These are phyloP conservation scores for Dryas alaskensis DNA, from an alignment of 306 rosid species.

Conservation along the genomic window DNA sequence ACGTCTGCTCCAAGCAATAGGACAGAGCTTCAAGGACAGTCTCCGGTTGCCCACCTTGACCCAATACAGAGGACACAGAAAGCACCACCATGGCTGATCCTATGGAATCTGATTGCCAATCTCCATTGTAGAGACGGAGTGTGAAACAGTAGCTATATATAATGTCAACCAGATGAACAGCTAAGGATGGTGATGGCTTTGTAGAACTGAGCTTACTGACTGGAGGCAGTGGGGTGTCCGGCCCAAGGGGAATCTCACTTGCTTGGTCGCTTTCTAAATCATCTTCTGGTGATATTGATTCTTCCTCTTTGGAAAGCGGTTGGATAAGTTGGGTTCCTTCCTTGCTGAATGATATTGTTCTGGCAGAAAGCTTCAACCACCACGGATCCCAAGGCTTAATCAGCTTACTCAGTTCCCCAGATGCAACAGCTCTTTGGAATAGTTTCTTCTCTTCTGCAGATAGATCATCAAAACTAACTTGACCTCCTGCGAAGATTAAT, in stretches of 20 bases:
- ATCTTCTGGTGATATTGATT: slow-evolving; percentile 14
- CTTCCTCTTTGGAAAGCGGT: slow-evolving; percentile 40
- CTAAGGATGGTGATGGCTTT: slow-evolving; percentile 71
- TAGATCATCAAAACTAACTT: slow-evolving; percentile 70
- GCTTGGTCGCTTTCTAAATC: slow-evolving; percentile 34
- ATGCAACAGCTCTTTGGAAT: slow-evolving; percentile 76
- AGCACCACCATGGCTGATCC: slow-evolving; percentile 66
- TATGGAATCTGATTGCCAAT: slow-evolving; percentile 68
- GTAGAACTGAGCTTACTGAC: slow-evolving; percentile 67
- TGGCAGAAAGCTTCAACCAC: slow-evolving; percentile 83
- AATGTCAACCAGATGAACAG: slow-evolving; percentile 75
- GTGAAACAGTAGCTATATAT: slow-evolving; percentile 76
- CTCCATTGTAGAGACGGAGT: slow-evolving; percentile 84
- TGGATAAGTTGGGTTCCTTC: slow-evolving; percentile 85
- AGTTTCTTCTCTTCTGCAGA: slow-evolving; percentile 74
- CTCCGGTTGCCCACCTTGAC: slow-evolving; percentile 64
- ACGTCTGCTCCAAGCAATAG: slow-evolving; percentile 70
- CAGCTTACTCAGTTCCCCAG: slow-evolving; percentile 88
- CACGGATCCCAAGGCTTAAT: slow-evolving; percentile 95
- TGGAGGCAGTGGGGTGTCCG: slow-evolving; percentile 63
- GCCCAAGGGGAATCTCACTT: slow-evolving; percentile 64
- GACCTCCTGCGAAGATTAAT: slow-evolving; percentile 51
- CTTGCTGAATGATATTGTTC: slow-evolving; percentile 58
- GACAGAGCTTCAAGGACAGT: slow-evolving; percentile 66
- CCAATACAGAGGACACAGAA: slow-evolving; percentile 71